phyloP scores from a whole-genome alignment of 1,284 basidiomycete species.

The Ceratobasidium sp. region DNA sequence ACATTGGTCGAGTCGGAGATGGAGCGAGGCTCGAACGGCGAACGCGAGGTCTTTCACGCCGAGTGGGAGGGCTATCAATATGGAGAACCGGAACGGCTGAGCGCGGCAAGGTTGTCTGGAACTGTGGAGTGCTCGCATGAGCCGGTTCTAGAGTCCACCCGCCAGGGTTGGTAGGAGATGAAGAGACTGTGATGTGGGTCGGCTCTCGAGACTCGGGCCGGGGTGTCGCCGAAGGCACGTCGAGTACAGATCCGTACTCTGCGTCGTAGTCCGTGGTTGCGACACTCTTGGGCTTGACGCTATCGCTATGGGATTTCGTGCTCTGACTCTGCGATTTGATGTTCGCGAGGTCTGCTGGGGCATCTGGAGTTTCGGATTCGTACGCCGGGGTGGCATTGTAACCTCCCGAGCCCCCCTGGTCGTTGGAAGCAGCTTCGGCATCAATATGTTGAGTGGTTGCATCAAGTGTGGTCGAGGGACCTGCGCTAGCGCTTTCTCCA shows the following conservation, averaged over 20 bases:
- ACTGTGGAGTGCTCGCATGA: slow-evolving; percentile 27
- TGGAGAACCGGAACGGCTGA: not conserved
- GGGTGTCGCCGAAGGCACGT: not conserved
- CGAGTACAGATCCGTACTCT: slow-evolving; percentile 31
- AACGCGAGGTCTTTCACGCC: not conserved
- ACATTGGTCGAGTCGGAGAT: slow-evolving; percentile 1
- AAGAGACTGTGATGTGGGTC: not conserved
- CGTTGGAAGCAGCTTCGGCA: not conserved
- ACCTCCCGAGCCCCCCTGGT: not conserved
- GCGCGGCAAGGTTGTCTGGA: not conserved
- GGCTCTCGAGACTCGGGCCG: not conserved
- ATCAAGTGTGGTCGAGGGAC: not conserved
- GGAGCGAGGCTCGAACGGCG: not conserved
- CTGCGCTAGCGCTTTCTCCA: not conserved
- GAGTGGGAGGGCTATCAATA: not conserved
- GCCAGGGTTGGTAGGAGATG: not conserved
- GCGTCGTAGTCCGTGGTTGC: slow-evolving; percentile 26
- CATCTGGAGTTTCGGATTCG: not conserved
- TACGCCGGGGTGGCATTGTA: not conserved
- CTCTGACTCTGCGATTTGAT: not conserved
- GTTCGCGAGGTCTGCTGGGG: not conserved
- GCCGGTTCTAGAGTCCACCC: not conserved
- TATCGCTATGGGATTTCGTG: not conserved
- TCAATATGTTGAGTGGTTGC: not conserved
- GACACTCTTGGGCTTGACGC: not conserved